Evolutionary conservation across 257 asterid species (phyloP).

Genomic region (Fraxinus pennsylvanica): DNA sequence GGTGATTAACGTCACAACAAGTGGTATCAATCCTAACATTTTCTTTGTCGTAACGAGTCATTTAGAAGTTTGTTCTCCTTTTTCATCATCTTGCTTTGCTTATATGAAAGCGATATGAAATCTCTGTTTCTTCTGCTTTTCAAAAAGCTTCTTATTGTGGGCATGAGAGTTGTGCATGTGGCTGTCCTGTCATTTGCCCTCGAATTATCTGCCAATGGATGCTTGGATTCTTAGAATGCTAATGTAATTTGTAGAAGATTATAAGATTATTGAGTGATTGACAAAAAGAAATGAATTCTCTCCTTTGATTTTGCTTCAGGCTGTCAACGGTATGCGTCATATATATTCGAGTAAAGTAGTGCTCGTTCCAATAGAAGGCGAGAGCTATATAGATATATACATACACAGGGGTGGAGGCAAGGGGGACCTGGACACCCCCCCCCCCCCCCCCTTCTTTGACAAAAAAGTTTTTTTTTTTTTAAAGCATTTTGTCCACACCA

Average conservation of each 20-base stretch:
- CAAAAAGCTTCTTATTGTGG: slow-evolving; percentile 31
- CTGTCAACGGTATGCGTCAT: slow-evolving; percentile 83
- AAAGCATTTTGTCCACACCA: too few relatives aligned
- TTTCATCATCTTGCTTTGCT: slow-evolving; percentile 26
- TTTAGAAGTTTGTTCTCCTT: slow-evolving; percentile 23
- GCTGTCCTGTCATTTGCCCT: neutral
- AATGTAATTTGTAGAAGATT: neutral
- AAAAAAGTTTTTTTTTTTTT: too few relatives aligned
- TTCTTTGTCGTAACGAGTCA: slow-evolving; percentile 28
- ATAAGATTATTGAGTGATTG: slow-evolving; percentile 12
- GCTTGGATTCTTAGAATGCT: neutral
- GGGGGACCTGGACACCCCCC: too few relatives aligned
- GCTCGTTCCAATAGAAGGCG: slow-evolving; percentile 67
- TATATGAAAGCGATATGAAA: slow-evolving; percentile 45
- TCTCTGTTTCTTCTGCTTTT: slow-evolving; percentile 44
- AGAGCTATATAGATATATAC: too few relatives aligned
- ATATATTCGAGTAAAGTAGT: slow-evolving; percentile 62
- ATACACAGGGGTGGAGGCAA: too few relatives aligned
- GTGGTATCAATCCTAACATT: slow-evolving; percentile 27
- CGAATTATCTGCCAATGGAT: slow-evolving; percentile 9
- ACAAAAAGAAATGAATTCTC: slow-evolving; percentile 5
- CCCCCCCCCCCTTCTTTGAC: too few relatives aligned
- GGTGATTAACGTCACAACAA: neutral
- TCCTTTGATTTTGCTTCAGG: slow-evolving; percentile 47
- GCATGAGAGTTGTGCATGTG: slow-evolving; percentile 22